phyloP scores from a whole-genome alignment of 805 yeast species.

The Ogataea ramenticola region DNA sequence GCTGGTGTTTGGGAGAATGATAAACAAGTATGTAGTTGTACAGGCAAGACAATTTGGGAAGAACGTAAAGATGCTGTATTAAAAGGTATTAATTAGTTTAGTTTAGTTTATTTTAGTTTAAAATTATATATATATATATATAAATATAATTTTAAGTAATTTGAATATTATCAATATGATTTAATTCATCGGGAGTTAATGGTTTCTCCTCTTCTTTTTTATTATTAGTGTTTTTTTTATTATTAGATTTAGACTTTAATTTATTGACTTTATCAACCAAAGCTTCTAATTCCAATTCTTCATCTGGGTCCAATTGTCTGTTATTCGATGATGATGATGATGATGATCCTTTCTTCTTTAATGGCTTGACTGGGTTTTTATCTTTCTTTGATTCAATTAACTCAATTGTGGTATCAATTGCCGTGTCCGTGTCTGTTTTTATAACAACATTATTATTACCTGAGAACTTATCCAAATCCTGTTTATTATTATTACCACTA shows the following conservation, averaged over 20 bases:
- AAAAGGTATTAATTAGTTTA: constrained; percentile 39
- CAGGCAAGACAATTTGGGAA: constrained; percentile 95
- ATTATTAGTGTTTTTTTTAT: background rate
- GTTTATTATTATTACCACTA: background rate
- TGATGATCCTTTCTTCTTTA: background rate
- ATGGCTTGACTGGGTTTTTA: no score
- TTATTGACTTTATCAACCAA: background rate
- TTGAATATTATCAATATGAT: constrained; percentile 10
- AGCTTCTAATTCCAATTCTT: constrained; percentile 1
- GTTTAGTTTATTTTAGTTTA: background rate
- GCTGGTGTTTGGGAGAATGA: constrained; percentile 98
- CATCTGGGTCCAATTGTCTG: constrained; percentile 1
- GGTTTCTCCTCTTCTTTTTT: no score
- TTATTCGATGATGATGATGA: background rate
- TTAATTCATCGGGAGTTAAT: background rate
- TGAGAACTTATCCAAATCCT: background rate
- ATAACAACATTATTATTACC: no score
- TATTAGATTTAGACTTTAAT: background rate
- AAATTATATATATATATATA: background rate
- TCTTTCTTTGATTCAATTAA: no score
- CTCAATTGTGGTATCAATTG: no score
- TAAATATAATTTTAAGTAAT: no score
- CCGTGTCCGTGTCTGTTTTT: no score
- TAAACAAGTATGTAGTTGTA: constrained; percentile 87
- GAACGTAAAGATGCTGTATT: constrained; percentile 72